Conservation (phyloP, 1,284 basidiomycete species). For the Agroathelia rolfsii region DNA sequence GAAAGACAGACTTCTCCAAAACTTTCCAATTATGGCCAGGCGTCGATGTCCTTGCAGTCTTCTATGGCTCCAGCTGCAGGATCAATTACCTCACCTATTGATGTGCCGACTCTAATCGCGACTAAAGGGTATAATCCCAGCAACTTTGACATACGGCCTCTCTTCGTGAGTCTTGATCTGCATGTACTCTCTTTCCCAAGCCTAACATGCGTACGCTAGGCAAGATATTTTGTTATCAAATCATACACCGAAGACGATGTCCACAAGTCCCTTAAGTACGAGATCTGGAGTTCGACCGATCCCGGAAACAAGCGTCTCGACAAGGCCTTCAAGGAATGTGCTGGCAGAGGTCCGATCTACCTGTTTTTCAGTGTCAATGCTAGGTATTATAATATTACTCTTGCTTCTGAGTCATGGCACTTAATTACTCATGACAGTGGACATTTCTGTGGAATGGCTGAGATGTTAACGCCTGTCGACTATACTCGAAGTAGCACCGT, state of each 20-base stretch:
- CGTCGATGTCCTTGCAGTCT: slow-evolving; percentile 21
- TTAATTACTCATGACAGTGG: slow-evolving; percentile 39
- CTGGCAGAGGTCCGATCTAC: slow-evolving; percentile 83
- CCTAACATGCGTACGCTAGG: slow-evolving; percentile 31
- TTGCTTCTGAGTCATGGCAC: neutral
- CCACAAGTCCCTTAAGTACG: slow-evolving; percentile 91
- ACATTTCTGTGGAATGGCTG: slow-evolving; percentile 95
- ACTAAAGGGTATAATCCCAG: slow-evolving; percentile 87
- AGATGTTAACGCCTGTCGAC: slow-evolving; percentile 87
- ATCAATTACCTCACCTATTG: slow-evolving; percentile 56
- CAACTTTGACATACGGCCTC: slow-evolving; percentile 74
- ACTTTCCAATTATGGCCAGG: no score
- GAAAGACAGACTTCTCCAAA: no score
- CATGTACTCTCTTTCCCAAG: no score
- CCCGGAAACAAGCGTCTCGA: slow-evolving; percentile 93
- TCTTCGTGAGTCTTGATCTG: slow-evolving; percentile 48
- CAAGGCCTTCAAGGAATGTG: slow-evolving; percentile 87
- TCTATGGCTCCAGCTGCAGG: slow-evolving; percentile 30
- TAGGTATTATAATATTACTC: slow-evolving; percentile 41
- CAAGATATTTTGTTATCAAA: slow-evolving; percentile 94
- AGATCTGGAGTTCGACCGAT: slow-evolving; percentile 95
- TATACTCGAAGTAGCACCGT: slow-evolving; percentile 83
- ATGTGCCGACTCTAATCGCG: slow-evolving; percentile 79
- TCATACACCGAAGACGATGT: slow-evolving; percentile 97
- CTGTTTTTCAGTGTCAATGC: slow-evolving; percentile 96